These are phyloP conservation scores for Hura crepitans DNA, from an alignment of 441 rosid species.

Conservation along the genomic window DNA sequence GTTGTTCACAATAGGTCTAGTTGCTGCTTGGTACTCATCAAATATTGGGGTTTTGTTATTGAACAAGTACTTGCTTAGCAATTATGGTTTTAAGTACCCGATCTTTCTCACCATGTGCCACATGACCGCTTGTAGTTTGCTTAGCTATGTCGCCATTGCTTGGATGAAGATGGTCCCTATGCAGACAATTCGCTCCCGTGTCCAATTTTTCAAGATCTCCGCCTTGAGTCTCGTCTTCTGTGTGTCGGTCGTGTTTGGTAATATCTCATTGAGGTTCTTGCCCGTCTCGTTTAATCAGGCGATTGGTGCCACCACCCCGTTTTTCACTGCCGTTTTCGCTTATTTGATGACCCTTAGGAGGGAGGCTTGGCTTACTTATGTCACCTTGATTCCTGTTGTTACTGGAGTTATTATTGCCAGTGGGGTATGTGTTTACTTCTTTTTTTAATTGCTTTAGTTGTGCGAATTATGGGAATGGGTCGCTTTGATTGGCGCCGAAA, in stretches of 20 bases:
- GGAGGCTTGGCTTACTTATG: constrained; percentile 89
- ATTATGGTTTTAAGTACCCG: constrained; percentile 87
- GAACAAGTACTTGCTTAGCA: constrained; percentile 79
- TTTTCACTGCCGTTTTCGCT: constrained; percentile 86
- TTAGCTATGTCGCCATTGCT: constrained; percentile 78
- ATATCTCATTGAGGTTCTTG: constrained; percentile 63
- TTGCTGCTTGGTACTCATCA: constrained; percentile 76
- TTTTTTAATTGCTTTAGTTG: neutral
- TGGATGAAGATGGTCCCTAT: constrained; percentile 92
- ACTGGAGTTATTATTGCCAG: constrained; percentile 86
- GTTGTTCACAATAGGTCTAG: constrained; percentile 73
- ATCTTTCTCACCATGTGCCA: constrained; percentile 93
- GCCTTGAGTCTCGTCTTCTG: constrained; percentile 78
- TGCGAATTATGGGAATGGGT: constrained; percentile 1
- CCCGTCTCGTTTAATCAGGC: constrained; percentile 91
- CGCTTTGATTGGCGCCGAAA: neutral
- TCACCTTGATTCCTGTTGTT: constrained; percentile 78
- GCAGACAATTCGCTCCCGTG: constrained; percentile 77
- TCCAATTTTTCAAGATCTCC: constrained; percentile 78
- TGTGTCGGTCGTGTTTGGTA: constrained; percentile 85
- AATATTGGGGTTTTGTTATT: constrained; percentile 83
- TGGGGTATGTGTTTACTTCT: constrained; percentile 46
- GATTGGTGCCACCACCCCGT: constrained; percentile 88
- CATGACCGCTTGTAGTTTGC: constrained; percentile 84
- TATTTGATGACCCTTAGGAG: constrained; percentile 69